phyloP scores from a whole-genome alignment of 2,329 filamentous ascomycete species.

The Fusarium incarnatum region DNA sequence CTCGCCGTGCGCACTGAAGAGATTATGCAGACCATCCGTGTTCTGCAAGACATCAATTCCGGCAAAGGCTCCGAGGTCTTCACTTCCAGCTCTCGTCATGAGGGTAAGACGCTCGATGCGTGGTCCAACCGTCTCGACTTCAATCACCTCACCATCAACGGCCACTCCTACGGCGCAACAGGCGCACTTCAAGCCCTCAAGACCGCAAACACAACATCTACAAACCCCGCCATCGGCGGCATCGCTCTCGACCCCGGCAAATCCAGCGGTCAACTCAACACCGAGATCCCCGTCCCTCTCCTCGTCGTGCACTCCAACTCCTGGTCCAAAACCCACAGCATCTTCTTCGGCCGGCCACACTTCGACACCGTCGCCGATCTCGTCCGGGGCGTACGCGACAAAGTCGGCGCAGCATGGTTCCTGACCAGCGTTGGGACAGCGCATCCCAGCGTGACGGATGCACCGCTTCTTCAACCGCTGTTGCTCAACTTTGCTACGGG shows the following conservation, averaged over 20 bases:
- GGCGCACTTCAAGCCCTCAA: slow-evolving; percentile 71
- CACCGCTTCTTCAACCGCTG: slow-evolving; percentile 71
- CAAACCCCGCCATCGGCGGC: slow-evolving; percentile 61
- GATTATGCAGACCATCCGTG: slow-evolving; percentile 58
- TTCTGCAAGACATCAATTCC: slow-evolving; percentile 56
- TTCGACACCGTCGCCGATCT: slow-evolving; percentile 72
- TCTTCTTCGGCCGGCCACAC: slow-evolving; percentile 73
- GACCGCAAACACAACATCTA: slow-evolving; percentile 48
- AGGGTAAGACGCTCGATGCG: slow-evolving; percentile 58
- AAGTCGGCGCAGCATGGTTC: slow-evolving; percentile 63
- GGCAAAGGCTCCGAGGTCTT: slow-evolving; percentile 53
- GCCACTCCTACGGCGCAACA: slow-evolving; percentile 75
- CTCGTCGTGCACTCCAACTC: slow-evolving; percentile 73
- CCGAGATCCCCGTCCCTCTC: slow-evolving; percentile 67
- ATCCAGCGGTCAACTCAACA: slow-evolving; percentile 69
- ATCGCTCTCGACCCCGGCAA: slow-evolving; percentile 76
- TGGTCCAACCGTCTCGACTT: slow-evolving; percentile 67
- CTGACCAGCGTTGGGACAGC: slow-evolving; percentile 65
- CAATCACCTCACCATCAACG: slow-evolving; percentile 66
- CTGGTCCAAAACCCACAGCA: slow-evolving; percentile 67
- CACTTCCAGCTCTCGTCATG: slow-evolving; percentile 58
- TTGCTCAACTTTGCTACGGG: slow-evolving; percentile 72
- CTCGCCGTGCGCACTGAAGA: slow-evolving; percentile 64
- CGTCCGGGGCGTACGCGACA: slow-evolving; percentile 58
- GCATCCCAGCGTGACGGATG: slow-evolving; percentile 75